phyloP scores from a whole-genome alignment of 176 grass and related monocot species.

The Eragrostis nindensis region DNA sequence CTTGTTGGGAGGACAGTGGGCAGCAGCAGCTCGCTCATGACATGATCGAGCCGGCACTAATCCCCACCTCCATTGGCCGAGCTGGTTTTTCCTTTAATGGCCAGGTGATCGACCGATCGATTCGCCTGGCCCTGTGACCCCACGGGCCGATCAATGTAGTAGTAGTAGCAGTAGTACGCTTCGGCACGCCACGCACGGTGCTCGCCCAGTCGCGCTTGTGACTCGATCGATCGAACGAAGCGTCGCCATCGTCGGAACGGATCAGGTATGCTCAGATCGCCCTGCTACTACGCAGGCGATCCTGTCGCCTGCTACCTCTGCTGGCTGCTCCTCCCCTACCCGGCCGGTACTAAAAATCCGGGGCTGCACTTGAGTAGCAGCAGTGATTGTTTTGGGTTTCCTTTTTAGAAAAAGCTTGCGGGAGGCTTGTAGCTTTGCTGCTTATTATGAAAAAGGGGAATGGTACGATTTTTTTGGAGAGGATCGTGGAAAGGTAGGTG shows the following conservation, averaged over 20 bases:
- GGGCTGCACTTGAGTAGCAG: constrained; percentile 15
- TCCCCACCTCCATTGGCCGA: neutral
- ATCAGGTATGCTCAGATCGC: neutral
- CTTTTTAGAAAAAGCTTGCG: neutral
- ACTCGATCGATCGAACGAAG: neutral
- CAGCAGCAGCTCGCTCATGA: neutral
- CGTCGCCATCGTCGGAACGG: neutral
- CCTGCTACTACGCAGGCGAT: neutral
- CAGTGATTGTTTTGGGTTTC: neutral
- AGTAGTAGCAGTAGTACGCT: neutral
- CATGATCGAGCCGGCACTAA: constrained; percentile 1
- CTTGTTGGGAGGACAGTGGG: constrained; percentile 6
- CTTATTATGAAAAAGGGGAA: constrained; percentile 38
- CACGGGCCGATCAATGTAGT: neutral
- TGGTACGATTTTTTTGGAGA: constrained; percentile 27
- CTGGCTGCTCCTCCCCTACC: neutral
- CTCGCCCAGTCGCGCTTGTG: neutral
- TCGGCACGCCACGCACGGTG: constrained; percentile 19
- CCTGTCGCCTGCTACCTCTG: neutral
- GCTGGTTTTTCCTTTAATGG: neutral
- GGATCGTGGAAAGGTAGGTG: constrained; percentile 31
- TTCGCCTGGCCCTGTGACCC: neutral
- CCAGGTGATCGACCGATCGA: neutral
- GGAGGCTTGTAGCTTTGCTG: constrained; percentile 13
- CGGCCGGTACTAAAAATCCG: too few relatives aligned